phyloP scores from a whole-genome alignment of 2,329 filamentous ascomycete species.

The Exophiala sideris region DNA sequence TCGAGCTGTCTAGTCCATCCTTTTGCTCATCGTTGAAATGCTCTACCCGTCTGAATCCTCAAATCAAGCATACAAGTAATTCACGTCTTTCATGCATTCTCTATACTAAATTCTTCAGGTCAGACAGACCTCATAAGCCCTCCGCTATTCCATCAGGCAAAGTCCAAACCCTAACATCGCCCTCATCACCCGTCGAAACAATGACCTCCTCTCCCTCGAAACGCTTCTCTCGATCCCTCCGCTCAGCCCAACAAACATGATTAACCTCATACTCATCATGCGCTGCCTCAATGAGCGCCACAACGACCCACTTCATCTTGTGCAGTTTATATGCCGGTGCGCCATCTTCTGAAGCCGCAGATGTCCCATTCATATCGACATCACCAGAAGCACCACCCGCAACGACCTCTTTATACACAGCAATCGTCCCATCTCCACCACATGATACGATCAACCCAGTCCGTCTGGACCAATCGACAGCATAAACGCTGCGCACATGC shows the following conservation, averaged over 20 bases:
- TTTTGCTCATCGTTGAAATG: too few relatives aligned
- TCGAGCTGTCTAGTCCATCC: too few relatives aligned
- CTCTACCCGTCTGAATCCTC: too few relatives aligned
- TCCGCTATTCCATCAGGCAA: constrained; percentile 20
- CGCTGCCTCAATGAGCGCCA: constrained; percentile 67
- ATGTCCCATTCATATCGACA: constrained; percentile 26
- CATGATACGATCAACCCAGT: constrained; percentile 80
- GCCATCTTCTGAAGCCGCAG: constrained; percentile 24
- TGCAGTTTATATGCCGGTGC: constrained; percentile 16
- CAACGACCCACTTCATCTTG: constrained; percentile 64
- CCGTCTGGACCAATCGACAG: constrained; percentile 74
- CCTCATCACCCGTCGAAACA: constrained; percentile 89
- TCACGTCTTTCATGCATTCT: too few relatives aligned
- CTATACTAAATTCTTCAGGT: too few relatives aligned
- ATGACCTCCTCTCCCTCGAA: constrained; percentile 74
- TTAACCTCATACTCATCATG: constrained; percentile 96
- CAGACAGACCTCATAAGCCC: neutral
- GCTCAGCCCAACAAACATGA: constrained; percentile 80
- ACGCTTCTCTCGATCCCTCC: constrained; percentile 64
- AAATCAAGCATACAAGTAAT: too few relatives aligned
- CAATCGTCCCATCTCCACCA: constrained; percentile 79
- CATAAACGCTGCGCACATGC: constrained; percentile 81
- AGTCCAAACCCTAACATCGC: constrained; percentile 79
- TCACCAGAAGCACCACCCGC: constrained; percentile 28
- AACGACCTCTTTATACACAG: constrained; percentile 67